These are phyloP conservation scores for Dujonia santamariae DNA, from an alignment of 1,139 yeast species.

Conservation along the genomic window DNA sequence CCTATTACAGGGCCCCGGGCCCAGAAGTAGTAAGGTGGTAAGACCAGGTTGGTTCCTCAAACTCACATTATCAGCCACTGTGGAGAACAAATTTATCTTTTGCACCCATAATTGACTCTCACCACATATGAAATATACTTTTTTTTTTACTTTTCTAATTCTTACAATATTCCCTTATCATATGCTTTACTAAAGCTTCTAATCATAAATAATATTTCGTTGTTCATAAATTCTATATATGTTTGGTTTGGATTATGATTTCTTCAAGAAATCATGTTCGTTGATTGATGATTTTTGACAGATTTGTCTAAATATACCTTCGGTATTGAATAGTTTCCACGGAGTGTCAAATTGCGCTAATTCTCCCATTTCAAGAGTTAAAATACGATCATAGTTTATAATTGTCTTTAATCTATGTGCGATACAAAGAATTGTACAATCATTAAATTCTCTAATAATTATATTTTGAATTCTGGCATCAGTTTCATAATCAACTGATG, in stretches of 20 bases:
- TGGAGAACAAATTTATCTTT: too few relatives aligned
- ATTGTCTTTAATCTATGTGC: conserved; percentile 42
- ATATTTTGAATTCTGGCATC: conserved; percentile 37
- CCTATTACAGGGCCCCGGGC: too few relatives aligned
- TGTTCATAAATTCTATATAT: background rate
- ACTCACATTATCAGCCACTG: too few relatives aligned
- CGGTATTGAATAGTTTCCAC: conserved; percentile 17
- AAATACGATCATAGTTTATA: conserved; percentile 33
- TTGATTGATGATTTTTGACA: conserved; percentile 33
- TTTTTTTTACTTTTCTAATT: too few relatives aligned
- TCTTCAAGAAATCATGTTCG: conserved; percentile 14
- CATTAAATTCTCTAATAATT: conserved; percentile 28
- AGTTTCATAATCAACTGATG: conserved; percentile 42
- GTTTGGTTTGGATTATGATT: background rate
- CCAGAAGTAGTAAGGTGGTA: too few relatives aligned
- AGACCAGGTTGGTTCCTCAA: too few relatives aligned
- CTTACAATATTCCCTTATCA: too few relatives aligned
- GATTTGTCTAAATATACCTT: conserved; percentile 32
- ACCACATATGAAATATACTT: too few relatives aligned
- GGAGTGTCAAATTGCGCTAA: conserved; percentile 25
- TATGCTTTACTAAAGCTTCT: too few relatives aligned
- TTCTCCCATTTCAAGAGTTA: conserved; percentile 32
- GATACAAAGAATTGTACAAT: conserved; percentile 40
- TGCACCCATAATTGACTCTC: too few relatives aligned
- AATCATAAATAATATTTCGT: too few relatives aligned